A percentile compares a stretch with the other conserved stretches of the same genome.
phyloP scores from a whole-genome alignment of 1,284 basidiomycete genomes.

The Tremellales sp. region DNA sequence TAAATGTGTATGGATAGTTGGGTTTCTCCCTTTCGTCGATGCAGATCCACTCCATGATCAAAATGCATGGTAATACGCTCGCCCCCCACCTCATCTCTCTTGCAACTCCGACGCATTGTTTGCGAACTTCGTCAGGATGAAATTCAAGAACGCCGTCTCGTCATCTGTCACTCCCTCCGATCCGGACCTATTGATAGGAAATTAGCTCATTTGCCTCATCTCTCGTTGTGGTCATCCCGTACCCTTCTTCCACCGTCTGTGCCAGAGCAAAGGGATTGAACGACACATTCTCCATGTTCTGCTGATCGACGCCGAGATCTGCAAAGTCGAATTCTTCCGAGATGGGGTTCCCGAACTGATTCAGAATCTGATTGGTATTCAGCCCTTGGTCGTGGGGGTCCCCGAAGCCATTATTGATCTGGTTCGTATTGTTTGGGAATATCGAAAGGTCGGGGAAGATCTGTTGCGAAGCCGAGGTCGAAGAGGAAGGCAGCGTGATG shows the following conservation, averaged over 20 bases:
- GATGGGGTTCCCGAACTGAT: conserved; percentile 29
- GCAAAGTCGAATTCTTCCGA: conserved; percentile 41
- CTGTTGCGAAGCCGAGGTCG: no score
- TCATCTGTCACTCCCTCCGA: conserved; percentile 27
- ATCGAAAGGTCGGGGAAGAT: no score
- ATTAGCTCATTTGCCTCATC: neutral
- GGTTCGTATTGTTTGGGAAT: neutral
- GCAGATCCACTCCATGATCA: neutral
- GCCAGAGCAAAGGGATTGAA: conserved; percentile 49
- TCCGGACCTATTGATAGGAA: conserved; percentile 4
- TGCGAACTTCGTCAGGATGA: conserved; percentile 46
- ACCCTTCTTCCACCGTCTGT: conserved; percentile 43
- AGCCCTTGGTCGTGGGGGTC: neutral
- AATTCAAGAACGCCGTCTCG: conserved; percentile 42
- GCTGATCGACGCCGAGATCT: conserved; percentile 31
- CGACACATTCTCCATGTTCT: conserved; percentile 14
- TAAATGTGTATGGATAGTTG: conserved; percentile 28
- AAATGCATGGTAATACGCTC: neutral
- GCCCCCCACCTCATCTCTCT: conserved; percentile 7
- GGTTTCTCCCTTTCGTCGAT: neutral
- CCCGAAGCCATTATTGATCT: no score
- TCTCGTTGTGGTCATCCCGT: conserved; percentile 11
- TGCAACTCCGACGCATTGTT: conserved; percentile 39
- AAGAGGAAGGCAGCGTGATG: no score
- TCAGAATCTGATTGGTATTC: no score